Evolutionary conservation across 2,329 filamentous ascomycete genomes (phyloP).

Genomic region (Epichloe festucae): DNA sequence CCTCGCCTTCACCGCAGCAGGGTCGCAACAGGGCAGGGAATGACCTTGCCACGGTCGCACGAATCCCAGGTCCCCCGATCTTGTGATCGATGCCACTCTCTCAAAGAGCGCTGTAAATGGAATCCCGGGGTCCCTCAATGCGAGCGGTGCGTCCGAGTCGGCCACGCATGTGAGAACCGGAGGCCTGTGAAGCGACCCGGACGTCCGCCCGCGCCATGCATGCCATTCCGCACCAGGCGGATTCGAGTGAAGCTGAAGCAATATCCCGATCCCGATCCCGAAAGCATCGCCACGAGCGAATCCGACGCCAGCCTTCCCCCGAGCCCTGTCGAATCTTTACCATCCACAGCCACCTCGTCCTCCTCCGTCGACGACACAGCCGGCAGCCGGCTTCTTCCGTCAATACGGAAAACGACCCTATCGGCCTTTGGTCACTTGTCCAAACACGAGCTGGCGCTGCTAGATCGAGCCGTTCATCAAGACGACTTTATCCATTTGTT

Average conservation of each 20-base stretch:
- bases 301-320: not conserved
- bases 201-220: slow-evolving; percentile 5
- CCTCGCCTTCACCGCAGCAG: no score
- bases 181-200: slow-evolving; percentile 8
- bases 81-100: slow-evolving; percentile 15
- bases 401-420: not conserved
- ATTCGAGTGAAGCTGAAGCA: not conserved
- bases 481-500: slow-evolving; percentile 9
- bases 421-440: not conserved
- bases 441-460: slow-evolving; percentile 1
- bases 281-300: not conserved
- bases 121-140: slow-evolving; percentile 4
- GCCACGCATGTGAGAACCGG: slow-evolving; percentile 8
- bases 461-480: slow-evolving; percentile 7
- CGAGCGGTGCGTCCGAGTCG: slow-evolving; percentile 12
- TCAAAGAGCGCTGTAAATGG: slow-evolving; percentile 15
- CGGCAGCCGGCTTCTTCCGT: not conserved
- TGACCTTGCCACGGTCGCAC: not conserved
- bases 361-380: not conserved
- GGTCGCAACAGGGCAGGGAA: not conserved
- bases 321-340: not conserved
- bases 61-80: slow-evolving; percentile 4
- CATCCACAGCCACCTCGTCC: not conserved
- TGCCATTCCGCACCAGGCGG: not conserved
- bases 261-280: not conserved